phyloP scores from a whole-genome alignment of 345 rosid genomes.

The Pseudoturritis turrita region DNA sequence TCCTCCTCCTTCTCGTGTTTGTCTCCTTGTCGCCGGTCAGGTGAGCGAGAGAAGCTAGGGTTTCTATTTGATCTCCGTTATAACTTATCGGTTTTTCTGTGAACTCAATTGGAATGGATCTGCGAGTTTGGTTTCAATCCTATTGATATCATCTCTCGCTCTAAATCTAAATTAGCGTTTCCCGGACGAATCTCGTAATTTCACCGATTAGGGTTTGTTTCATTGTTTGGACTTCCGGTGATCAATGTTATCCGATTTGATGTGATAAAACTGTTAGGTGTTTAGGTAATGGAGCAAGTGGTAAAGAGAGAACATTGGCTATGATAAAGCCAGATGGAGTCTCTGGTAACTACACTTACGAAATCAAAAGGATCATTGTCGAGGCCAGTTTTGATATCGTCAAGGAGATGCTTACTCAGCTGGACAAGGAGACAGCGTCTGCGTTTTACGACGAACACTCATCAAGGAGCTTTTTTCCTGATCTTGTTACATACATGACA shows the following conservation, averaged over 20 bases:
- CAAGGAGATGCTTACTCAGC: constrained; percentile 46
- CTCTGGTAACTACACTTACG: constrained; percentile 52
- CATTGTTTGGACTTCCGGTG: not conserved
- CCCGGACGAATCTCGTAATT: no score
- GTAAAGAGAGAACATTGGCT: constrained; percentile 58
- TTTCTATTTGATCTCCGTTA: not conserved
- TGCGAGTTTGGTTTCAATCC: not conserved
- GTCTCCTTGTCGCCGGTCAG: constrained; percentile 14
- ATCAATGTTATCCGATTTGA: not conserved
- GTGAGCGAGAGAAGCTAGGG: constrained; percentile 16
- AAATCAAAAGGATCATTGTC: constrained; percentile 42
- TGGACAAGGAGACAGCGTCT: constrained; percentile 51
- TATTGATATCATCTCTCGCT: not conserved
- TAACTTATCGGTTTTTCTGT: not conserved
- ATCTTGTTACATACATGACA: constrained; percentile 69
- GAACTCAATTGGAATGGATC: not conserved
- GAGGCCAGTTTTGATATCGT: constrained; percentile 52
- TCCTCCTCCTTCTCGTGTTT: constrained; percentile 6
- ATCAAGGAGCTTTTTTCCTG: constrained; percentile 51
- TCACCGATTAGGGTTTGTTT: no score
- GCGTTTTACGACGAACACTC: constrained; percentile 74
- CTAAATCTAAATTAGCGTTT: no score
- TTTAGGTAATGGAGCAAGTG: constrained; percentile 33
- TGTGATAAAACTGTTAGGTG: constrained; percentile 30
- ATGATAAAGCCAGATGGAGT: constrained; percentile 88